Conservation (phyloP, 306 rosid genomes). For the Pterocarpus macrocarpus region DNA sequence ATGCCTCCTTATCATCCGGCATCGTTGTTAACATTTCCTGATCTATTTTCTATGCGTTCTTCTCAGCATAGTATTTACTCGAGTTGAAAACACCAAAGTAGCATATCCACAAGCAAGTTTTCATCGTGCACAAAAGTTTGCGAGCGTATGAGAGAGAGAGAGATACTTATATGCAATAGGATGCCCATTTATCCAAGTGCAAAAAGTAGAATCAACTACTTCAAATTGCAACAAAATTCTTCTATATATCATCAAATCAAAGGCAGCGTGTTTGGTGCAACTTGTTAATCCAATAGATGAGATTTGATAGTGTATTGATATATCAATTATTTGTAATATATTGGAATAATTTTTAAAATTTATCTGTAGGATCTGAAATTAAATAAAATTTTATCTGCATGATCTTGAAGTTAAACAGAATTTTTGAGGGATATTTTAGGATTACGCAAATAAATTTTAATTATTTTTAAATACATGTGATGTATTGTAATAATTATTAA, state of each 20-base stretch:
- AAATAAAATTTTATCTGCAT: no score
- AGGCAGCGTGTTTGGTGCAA: no score
- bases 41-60: background rate
- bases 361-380: no score
- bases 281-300: no score
- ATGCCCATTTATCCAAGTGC: constrained; percentile 88
- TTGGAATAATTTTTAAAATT: no score
- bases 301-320: no score
- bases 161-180: constrained; percentile 91
- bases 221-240: constrained; percentile 93
- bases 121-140: background rate
- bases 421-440: no score
- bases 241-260: constrained; percentile 89
- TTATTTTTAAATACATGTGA: no score
- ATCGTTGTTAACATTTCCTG: constrained; percentile 2
- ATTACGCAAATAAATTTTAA: no score
- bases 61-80: background rate
- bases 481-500: no score
- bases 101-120: constrained; percentile 3
- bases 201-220: constrained; percentile 98
- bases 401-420: no score
- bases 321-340: no score
- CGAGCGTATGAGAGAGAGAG: background rate
- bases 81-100: constrained; percentile 20
- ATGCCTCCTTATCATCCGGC: background rate